Conservation (phyloP, 176 grass and related monocot species). For the Musa troglodytarum region DNA sequence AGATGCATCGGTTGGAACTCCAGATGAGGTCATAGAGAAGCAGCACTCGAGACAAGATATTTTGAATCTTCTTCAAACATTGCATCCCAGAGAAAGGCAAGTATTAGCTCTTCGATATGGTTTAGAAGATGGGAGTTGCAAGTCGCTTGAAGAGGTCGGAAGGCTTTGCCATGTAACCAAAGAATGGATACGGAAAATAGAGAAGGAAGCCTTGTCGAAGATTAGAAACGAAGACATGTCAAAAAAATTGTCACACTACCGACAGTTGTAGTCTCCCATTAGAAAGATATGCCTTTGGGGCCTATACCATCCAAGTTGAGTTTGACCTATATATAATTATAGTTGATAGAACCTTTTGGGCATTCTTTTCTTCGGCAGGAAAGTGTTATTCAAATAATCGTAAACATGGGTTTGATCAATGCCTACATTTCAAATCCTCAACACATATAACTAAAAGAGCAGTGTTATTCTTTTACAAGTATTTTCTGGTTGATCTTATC, state of each 20-base stretch:
- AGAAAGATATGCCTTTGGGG: too few species aligned
- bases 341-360: too few species aligned
- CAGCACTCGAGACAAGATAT: conserved; percentile 41
- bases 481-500: too few species aligned
- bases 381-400: too few species aligned
- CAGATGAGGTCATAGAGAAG: conserved; percentile 37
- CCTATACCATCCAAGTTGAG: too few species aligned
- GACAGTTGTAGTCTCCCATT: neutral
- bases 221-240: conserved; percentile 51
- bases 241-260: conserved; percentile 14
- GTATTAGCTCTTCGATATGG: conserved; percentile 51
- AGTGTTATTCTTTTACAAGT: too few species aligned
- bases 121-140: conserved; percentile 60
- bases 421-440: too few species aligned
- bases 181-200: conserved; percentile 86
- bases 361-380: too few species aligned
- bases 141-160: conserved; percentile 63
- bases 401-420: too few species aligned
- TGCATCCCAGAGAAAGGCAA: conserved; percentile 46
- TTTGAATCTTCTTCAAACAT: conserved; percentile 42
- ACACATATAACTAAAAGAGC: too few species aligned
- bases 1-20: conserved; percentile 31
- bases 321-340: too few species aligned
- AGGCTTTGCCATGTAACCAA: conserved; percentile 50
- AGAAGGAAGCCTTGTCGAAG: conserved; percentile 59